Evolutionary conservation across 2,329 filamentous ascomycete genomes (phyloP), one percentile per base, ranked within the genome.

Genomic region (Kalmusia sp.): DNA sequence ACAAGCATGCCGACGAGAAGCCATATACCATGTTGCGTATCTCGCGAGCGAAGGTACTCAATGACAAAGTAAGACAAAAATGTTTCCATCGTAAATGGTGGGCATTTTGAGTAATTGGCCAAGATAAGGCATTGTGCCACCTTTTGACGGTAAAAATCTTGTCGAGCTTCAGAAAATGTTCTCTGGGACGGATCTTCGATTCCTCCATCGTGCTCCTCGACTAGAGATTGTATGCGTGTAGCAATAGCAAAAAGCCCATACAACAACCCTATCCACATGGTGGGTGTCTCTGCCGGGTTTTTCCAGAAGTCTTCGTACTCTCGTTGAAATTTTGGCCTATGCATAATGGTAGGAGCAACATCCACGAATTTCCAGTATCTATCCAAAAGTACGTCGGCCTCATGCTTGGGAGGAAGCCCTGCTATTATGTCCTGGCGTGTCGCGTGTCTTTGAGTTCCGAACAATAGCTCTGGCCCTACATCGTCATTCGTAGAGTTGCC

Each of bases 181-280:
- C 53, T 46, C 8, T 43, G 31, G 3, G 44, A 50, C 8, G 52
- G 41, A 21, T 59, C 54, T 3, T n/a, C 5, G 12, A 49, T 28
- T 7, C 40, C 47, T 21, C 52, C 51, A 3, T 52, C 51, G 11
- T 58, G 54, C 4, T 49, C 41, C 14, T 59, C 62, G 17, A 64
- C 31, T 14, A 55, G 51, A n/a, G 57, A 52, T 22, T 67, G 63
- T 27, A 70, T 68, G 12, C 66, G 64, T 24, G 59, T 62, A 2
- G 66, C 65, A 2, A 69, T 51, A 24, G 64, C 54, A n/a, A 80
- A 67, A 45, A 76, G 70, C 38, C 68, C 65, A 57, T 79, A 81
- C 6, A 80, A 54, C 1, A 79, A 64, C 3, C 77, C 77, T 15
- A 80, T 55, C 79, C 78, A 81, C 58, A 76, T 73, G 7, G 76